Conservation (phyloP, 805 yeast species). For the Barnettozyma salicaria region DNA sequence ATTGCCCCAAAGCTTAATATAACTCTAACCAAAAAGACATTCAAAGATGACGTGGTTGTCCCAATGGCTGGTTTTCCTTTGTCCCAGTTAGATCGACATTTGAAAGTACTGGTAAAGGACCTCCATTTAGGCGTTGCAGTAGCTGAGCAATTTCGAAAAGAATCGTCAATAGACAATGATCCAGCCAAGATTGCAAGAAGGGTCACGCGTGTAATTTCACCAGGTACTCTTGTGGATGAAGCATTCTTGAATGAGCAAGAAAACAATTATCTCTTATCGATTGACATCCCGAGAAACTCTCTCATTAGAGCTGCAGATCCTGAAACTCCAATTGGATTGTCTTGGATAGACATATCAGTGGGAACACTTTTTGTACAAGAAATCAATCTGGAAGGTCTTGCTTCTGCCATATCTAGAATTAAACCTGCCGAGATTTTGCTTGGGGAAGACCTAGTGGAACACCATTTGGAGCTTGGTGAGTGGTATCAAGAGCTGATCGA, state of each 20-base stretch:
- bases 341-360: slow-evolving; percentile 87
- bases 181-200: slow-evolving; percentile 50
- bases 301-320: slow-evolving; percentile 33
- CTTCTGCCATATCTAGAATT: slow-evolving; percentile 70
- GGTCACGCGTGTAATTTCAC: slow-evolving; percentile 76
- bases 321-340: slow-evolving; percentile 53
- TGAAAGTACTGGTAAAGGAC: slow-evolving; percentile 67
- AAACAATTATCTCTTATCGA: slow-evolving; percentile 64
- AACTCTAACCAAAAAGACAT: slow-evolving; percentile 54
- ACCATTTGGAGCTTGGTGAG: slow-evolving; percentile 37
- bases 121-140: slow-evolving; percentile 69
- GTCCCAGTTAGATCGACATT: slow-evolving; percentile 61
- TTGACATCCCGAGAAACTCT: slow-evolving; percentile 52
- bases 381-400: slow-evolving; percentile 50
- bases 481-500: slow-evolving; percentile 58
- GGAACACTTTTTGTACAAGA: slow-evolving; percentile 73
- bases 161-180: slow-evolving; percentile 27
- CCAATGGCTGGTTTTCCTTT: slow-evolving; percentile 94
- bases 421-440: slow-evolving; percentile 76
- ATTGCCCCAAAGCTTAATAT: slow-evolving; percentile 68
- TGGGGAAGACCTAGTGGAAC: slow-evolving; percentile 37
- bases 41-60: slow-evolving; percentile 35
- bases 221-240: slow-evolving; percentile 90
- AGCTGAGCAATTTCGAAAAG: slow-evolving; percentile 56
- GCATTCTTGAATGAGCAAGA: slow-evolving; percentile 66